Percentiles rank a stretch among this genome's conserved stretches.
phyloP scores from a whole-genome alignment of 352 stramenopile species.

The Blastocystis sp. region DNA sequence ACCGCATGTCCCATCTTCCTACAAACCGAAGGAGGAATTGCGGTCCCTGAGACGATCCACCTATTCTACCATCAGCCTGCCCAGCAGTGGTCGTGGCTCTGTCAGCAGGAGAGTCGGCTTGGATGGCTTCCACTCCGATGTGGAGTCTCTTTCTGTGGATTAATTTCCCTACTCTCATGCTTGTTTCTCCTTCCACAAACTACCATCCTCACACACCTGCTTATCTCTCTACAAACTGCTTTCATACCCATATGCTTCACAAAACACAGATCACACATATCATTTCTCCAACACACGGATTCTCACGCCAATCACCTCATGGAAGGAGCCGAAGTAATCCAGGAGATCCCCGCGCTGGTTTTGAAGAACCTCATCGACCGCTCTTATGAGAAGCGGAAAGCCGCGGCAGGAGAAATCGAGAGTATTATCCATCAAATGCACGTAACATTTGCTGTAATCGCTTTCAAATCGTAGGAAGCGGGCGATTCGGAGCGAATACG shows the following conservation, averaged over 20 bases:
- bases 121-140: not conserved
- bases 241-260: too few species aligned
- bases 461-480: slow-evolving; percentile 69
- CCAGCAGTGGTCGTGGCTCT: not conserved
- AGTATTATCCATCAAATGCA: slow-evolving; percentile 88
- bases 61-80: not conserved
- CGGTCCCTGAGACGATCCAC: not conserved
- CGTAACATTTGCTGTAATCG: slow-evolving; percentile 77
- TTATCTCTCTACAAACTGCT: too few species aligned
- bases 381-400: slow-evolving; percentile 98
- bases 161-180: too few species aligned
- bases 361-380: slow-evolving; percentile 86
- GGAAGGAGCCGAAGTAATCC: slow-evolving; percentile 47
- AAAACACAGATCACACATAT: not conserved
- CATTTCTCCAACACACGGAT: not conserved
- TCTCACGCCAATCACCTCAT: not conserved
- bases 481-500: slow-evolving; percentile 80
- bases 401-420: slow-evolving; percentile 95
- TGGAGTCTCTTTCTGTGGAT: not conserved
- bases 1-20: not conserved
- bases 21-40: not conserved
- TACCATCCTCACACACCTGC: too few species aligned
- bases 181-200: too few species aligned
- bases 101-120: not conserved
- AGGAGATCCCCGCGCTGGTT: slow-evolving; percentile 64